Percentiles rank a stretch among this genome's conserved stretches.
Evolutionary conservation across 2,329 filamentous ascomycete species (phyloP).

Genomic region (Tothia fuscella): DNA sequence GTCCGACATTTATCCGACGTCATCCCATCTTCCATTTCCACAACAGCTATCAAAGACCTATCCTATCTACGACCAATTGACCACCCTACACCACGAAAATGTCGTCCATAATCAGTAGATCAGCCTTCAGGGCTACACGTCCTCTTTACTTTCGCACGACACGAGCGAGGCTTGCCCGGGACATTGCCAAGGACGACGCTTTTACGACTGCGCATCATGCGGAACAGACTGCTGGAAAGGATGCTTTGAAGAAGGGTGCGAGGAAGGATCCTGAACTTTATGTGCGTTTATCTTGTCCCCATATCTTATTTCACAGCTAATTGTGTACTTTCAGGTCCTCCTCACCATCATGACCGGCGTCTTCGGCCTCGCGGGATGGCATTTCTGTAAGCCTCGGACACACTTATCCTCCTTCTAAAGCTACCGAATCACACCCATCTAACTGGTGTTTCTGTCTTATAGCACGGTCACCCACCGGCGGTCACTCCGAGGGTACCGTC

Average conservation of each 20-base stretch:
- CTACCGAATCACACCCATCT: background rate
- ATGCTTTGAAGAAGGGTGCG: constrained; percentile 48
- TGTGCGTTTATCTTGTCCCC: constrained; percentile 34
- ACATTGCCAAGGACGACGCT: constrained; percentile 33
- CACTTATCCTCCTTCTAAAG: background rate
- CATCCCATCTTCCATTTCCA: no score
- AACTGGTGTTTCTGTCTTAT: constrained; percentile 13
- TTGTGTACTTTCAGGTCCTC: constrained; percentile 53
- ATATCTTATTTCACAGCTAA: background rate
- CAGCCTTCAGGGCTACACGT: constrained; percentile 34
- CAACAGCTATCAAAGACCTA: no score
- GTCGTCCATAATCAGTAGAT: constrained; percentile 33
- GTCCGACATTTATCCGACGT: no score
- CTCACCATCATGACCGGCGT: constrained; percentile 82
- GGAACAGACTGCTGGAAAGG: constrained; percentile 24
- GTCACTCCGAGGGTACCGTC: constrained; percentile 70
- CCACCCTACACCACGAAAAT: constrained; percentile 21
- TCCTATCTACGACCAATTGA: constrained; percentile 8
- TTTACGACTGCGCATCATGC: constrained; percentile 8
- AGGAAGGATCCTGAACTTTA: constrained; percentile 65
- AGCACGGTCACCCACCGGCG: constrained; percentile 75
- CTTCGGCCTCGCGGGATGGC: constrained; percentile 80
- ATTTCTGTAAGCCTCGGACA: constrained; percentile 52
- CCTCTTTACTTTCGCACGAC: constrained; percentile 22
- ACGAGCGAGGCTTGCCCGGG: constrained; percentile 14